Evolutionary conservation across 148 eudicot species (phyloP).

Genomic region (Oxyria digyna): DNA sequence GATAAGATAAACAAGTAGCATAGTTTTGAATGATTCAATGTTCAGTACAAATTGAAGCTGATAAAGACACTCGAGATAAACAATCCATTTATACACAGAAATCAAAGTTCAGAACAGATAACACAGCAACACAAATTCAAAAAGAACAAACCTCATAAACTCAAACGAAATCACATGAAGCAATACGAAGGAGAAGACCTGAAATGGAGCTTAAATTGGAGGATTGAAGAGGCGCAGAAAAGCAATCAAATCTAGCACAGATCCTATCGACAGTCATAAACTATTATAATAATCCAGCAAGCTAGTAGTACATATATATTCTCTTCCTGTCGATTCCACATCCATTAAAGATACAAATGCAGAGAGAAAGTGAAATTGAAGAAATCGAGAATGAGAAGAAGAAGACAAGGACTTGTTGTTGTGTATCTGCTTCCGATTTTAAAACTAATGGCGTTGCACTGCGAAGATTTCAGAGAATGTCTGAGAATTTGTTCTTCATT

Average conservation of each 20-base stretch:
- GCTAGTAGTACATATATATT: not conserved
- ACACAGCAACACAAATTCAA: not conserved
- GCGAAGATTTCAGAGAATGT: conserved; percentile 3
- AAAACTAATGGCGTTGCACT: not conserved
- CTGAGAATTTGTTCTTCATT: not conserved
- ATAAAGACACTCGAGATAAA: not conserved
- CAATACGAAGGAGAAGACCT: not conserved
- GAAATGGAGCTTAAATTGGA: not conserved
- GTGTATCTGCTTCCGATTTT: not conserved
- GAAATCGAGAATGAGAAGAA: not conserved
- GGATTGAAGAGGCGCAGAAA: conserved; percentile 8
- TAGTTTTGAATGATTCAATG: not conserved
- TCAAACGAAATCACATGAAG: not conserved
- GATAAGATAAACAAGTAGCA: not conserved
- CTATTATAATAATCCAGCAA: not conserved
- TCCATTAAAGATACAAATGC: not conserved
- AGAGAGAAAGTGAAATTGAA: not conserved
- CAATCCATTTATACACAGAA: not conserved
- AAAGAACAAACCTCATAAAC: not conserved
- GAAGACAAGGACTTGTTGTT: not conserved
- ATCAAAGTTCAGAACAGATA: not conserved
- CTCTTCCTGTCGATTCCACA: not conserved
- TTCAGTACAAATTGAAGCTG: not conserved
- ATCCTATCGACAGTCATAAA: not conserved
- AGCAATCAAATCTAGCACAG: not conserved